Evolutionary conservation across 208 protist species (phyloP).

Genomic region (Leishmania gerbilli): DNA sequence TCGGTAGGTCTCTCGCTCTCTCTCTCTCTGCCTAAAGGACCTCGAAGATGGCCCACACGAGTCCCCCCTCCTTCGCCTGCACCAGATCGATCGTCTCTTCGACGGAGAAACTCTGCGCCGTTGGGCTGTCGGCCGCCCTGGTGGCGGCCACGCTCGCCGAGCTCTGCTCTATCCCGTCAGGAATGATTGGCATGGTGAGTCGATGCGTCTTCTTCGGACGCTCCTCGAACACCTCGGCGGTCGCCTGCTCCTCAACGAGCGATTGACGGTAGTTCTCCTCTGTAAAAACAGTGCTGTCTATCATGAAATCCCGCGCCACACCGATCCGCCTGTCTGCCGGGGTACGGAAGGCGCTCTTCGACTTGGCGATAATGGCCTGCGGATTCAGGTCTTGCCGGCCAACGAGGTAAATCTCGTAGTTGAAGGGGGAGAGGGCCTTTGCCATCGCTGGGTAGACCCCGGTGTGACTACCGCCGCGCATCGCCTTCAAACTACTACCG

Average conservation of each 20-base stretch:
- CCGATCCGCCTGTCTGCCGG: constrained; percentile 8
- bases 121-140: background rate
- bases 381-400: constrained; percentile 64
- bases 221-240: constrained; percentile 14
- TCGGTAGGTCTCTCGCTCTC: background rate
- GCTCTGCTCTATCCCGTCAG: constrained; percentile 36
- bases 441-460: constrained; percentile 71
- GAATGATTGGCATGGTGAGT: constrained; percentile 7
- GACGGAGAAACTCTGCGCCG: constrained; percentile 40
- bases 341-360: constrained; percentile 58
- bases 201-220: background rate
- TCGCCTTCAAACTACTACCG: constrained; percentile 59
- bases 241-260: constrained; percentile 41
- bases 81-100: constrained; percentile 67
- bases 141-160: constrained; percentile 13
- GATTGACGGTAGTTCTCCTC: constrained; percentile 52
- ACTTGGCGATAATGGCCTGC: constrained; percentile 73
- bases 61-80: constrained; percentile 51
- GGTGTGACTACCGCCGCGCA: constrained; percentile 25
- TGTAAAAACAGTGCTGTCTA: constrained; percentile 41
- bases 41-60: constrained; percentile 82
- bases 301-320: constrained; percentile 11
- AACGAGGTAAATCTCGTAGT: constrained; percentile 79
- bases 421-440: constrained; percentile 56
- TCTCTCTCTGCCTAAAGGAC: constrained; percentile 25